phyloP scores from a whole-genome alignment of 2,329 filamentous ascomycete genomes.

The Onygena corvina region DNA sequence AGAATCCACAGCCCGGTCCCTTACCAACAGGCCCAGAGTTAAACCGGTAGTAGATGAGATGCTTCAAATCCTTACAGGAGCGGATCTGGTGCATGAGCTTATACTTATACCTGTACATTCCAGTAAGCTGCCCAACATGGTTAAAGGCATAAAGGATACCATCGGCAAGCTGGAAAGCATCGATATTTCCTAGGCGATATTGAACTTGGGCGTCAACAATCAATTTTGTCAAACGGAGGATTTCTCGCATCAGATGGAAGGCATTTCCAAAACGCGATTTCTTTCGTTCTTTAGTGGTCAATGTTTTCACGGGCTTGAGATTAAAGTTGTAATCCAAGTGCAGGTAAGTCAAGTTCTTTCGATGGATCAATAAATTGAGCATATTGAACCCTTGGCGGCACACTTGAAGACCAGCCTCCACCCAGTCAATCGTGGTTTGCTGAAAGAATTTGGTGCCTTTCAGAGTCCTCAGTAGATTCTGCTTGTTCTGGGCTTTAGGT shows the following conservation, averaged over 20 bases:
- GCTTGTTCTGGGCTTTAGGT: conserved; percentile 89
- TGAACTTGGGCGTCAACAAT: conserved; percentile 98
- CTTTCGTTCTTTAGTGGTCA: conserved; percentile 97
- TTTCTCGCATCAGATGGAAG: conserved; percentile 98
- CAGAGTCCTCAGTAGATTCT: conserved; percentile 75
- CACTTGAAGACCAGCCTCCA: conserved; percentile 94
- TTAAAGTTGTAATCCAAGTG: conserved; percentile 99
- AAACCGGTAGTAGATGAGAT: conserved; percentile 97
- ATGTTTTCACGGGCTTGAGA: conserved; percentile 92
- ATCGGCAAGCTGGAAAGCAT: conserved; percentile 95
- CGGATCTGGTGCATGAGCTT: conserved; percentile 99
- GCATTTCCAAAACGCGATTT: conserved; percentile 98
- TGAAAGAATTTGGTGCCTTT: conserved; percentile 99
- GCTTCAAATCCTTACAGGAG: conserved; percentile 97
- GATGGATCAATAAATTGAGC: conserved; percentile 92
- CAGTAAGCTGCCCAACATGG: conserved; percentile 92
- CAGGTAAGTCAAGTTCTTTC: conserved; percentile 95
- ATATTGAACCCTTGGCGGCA: conserved; percentile 99
- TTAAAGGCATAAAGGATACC: conserved; percentile 99
- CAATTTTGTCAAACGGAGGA: conserved; percentile 85
- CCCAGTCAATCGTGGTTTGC: conserved; percentile 98
- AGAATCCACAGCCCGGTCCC: conserved; percentile 95
- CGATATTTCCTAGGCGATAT: conserved; percentile 92
- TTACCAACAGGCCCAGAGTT: conserved; percentile 95
- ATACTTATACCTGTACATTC: conserved; percentile 99